phyloP scores from a whole-genome alignment of 345 rosid genomes.

The Tarenaya hassleriana region DNA sequence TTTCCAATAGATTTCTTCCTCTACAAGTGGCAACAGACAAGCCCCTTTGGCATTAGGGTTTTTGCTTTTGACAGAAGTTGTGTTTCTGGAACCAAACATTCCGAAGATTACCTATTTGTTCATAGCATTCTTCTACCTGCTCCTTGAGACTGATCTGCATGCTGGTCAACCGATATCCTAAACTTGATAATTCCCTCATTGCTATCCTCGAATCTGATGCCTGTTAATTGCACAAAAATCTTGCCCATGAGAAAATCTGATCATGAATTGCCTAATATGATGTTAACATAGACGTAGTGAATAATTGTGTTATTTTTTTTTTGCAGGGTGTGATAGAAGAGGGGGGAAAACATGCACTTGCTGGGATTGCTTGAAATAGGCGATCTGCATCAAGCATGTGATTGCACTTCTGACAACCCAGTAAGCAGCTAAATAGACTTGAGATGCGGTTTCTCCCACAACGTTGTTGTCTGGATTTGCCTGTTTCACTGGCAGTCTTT shows the following conservation, averaged over 20 bases:
- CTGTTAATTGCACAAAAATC: constrained; percentile 31
- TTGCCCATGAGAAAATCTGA: constrained; percentile 22
- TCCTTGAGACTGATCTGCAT: constrained; percentile 36
- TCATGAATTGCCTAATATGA: constrained; percentile 15
- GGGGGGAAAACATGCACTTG: constrained; percentile 56
- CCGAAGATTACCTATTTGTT: constrained; percentile 42
- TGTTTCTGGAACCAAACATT: constrained; percentile 6
- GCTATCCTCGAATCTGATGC: constrained; percentile 37
- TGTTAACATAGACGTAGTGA: no score
- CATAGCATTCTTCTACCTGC: constrained; percentile 52
- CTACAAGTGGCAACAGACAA: constrained; percentile 29
- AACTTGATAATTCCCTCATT: constrained; percentile 60
- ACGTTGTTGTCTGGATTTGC: constrained; percentile 34
- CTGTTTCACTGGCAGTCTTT: constrained; percentile 37
- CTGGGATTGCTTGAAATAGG: constrained; percentile 39
- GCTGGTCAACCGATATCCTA: constrained; percentile 41
- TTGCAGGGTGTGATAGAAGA: constrained; percentile 4
- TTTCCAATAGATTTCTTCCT: constrained; percentile 46
- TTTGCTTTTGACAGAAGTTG: neutral
- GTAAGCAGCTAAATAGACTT: constrained; percentile 50
- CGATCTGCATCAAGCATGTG: constrained; percentile 49
- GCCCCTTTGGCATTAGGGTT: no score
- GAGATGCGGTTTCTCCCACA: constrained; percentile 37
- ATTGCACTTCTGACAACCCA: constrained; percentile 54
- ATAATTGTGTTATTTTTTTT: neutral